Base-by-base conservation (phyloP, 441 rosid genomes). In the Pelargonium fulgidum region DNA sequence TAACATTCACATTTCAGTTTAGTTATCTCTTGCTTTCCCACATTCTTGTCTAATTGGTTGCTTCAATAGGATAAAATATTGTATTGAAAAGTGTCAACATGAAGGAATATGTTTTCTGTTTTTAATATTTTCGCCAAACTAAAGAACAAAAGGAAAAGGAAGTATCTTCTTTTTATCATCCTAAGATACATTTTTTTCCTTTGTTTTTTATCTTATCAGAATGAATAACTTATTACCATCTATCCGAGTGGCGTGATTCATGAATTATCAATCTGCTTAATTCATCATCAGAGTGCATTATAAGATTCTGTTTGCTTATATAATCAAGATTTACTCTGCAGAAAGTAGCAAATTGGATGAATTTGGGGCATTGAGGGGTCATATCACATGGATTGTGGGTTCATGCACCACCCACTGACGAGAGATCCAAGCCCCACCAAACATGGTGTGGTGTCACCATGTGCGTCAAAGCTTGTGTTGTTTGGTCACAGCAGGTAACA, bases 361-460 rank as follows among this genome's bases (percentile, higher is more conserved):
- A 11, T 59, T 24, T 12, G 64, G 39, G 39, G 64, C 33, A 59
- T 59, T 59, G 24, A 59, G 11, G 33, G n/a, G 64, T 59, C 64
- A 59, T 39, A 20, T 59, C 33, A 59, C 36, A 33, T 19, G 64
- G 33, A 59, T 59, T 59, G 64, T 22, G 64, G 64, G 64, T 20
- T 59, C 64, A 59, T 59, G 24, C 64, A 59, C n/a, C 64, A 59
- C 64, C 64, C 64, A 59, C 64, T n/a, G 59, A 22, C 24, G 64
- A 22, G 13, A 59, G 39, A 59, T 59, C 39, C 41, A 7, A 59
- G 64, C 64, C 36, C 13, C 64, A 24, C 64, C 64, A 59, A 59
- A 59, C 64, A 59, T 59, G 64, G 11, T 59, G 36, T 59, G 39
- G 64, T 24, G 64, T 33, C 64, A 59, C 64, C 64, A 59, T 59